phyloP scores from a whole-genome alignment of 768 basidiomycete genomes.

The Cubamyces sp. region DNA sequence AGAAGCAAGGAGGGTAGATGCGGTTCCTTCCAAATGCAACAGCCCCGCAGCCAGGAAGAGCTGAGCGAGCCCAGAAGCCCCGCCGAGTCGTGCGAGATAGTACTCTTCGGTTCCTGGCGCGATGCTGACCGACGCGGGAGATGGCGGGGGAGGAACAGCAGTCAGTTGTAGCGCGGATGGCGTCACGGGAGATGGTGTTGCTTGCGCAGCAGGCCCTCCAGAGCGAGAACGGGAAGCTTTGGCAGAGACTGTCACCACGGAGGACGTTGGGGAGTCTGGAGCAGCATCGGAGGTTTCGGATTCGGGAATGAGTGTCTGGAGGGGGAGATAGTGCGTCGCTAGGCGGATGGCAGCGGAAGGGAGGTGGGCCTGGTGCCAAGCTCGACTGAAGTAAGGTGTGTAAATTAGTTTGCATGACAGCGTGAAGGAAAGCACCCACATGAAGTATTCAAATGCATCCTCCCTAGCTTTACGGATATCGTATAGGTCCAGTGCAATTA shows the following conservation, averaged over 20 bases:
- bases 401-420: background rate
- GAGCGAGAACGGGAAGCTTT: background rate
- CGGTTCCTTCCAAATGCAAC: constrained; percentile 81
- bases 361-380: constrained; percentile 78
- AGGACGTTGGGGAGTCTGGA: constrained; percentile 12
- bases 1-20: constrained; percentile 68
- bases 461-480: constrained; percentile 78
- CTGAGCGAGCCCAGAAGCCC: constrained; percentile 66
- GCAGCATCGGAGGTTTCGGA: constrained; percentile 13
- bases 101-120: constrained; percentile 60
- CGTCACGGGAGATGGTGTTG: constrained; percentile 17
- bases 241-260: constrained; percentile 11
- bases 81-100: constrained; percentile 69
- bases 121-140: constrained; percentile 40
- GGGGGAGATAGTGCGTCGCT: constrained; percentile 71
- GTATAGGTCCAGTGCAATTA: constrained; percentile 69
- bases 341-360: constrained; percentile 81
- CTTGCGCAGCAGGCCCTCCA: background rate
- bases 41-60: constrained; percentile 81
- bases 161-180: constrained; percentile 20
- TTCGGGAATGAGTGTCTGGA: constrained; percentile 43
- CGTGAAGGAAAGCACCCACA: constrained; percentile 50
- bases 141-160: constrained; percentile 38
- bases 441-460: constrained; percentile 80
- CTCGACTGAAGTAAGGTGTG: constrained; percentile 53